A percentile compares a stretch with the other conserved stretches of the same genome.
Conservation (phyloP, 306 rosid species). For the Cucumis hystrix region DNA sequence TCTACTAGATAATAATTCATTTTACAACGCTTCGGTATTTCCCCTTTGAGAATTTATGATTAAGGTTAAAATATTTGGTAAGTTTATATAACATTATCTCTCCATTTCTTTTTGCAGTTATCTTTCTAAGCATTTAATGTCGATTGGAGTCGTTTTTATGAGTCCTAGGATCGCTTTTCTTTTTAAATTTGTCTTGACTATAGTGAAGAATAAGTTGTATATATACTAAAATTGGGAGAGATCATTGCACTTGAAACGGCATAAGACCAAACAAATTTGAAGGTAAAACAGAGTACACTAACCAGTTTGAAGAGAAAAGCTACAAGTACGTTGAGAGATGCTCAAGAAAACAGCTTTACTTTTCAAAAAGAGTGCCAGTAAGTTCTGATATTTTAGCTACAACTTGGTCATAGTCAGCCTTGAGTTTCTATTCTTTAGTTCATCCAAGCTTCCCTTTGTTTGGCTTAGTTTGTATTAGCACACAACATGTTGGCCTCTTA, state of each 20-base stretch:
- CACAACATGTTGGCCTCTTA: conserved; percentile 96
- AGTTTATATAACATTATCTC: background rate
- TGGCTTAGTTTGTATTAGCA: conserved; percentile 71
- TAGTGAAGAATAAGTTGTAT: background rate
- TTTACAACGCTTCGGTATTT: background rate
- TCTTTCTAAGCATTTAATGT: background rate
- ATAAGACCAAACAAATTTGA: background rate
- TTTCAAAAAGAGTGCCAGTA: conserved; percentile 41
- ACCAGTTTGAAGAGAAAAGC: background rate
- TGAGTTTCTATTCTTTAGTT: conserved; percentile 59
- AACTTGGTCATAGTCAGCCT: conserved; percentile 57
- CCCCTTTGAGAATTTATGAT: background rate
- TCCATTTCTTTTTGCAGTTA: background rate
- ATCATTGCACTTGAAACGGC: background rate
- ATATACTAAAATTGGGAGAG: background rate
- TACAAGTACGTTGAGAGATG: background rate
- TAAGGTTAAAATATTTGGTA: background rate
- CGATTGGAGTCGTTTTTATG: background rate
- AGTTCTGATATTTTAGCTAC: conserved; percentile 44
- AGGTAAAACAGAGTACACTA: background rate
- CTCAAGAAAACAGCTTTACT: background rate
- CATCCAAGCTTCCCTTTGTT: conserved; percentile 52
- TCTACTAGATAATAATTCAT: background rate
- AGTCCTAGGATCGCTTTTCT: background rate
- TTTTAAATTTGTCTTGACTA: background rate